Evolutionary conservation across 1,139 yeast species (phyloP).

Genomic region (Nakaseomyces nivariensis): DNA sequence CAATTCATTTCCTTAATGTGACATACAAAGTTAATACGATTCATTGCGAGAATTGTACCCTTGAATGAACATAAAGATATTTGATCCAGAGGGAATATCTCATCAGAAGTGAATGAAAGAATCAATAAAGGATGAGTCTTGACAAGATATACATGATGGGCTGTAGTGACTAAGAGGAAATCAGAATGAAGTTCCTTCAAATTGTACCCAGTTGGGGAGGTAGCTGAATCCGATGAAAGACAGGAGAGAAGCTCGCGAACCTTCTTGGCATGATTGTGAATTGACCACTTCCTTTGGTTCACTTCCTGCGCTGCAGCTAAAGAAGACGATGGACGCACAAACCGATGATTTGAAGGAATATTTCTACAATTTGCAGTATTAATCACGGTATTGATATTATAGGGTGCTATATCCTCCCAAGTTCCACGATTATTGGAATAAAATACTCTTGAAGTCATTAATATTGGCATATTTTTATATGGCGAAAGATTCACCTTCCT

Average conservation of each 20-base stretch:
- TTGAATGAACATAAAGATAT: constrained; percentile 27
- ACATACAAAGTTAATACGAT: constrained; percentile 40
- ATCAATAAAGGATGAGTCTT: constrained; percentile 33
- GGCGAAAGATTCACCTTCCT: neutral
- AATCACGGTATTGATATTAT: neutral
- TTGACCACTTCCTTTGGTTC: constrained; percentile 11
- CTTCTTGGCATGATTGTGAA: constrained; percentile 17
- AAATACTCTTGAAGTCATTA: neutral
- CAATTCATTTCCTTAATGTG: constrained; percentile 46
- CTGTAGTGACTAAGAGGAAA: constrained; percentile 18
- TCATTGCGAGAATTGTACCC: constrained; percentile 31
- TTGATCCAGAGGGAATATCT: constrained; percentile 32
- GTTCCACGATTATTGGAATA: neutral
- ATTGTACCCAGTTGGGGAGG: constrained; percentile 12
- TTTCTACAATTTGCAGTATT: neutral
- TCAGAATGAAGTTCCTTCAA: constrained; percentile 12
- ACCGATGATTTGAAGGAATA: neutral
- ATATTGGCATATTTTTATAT: neutral
- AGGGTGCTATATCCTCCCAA: constrained; percentile 1
- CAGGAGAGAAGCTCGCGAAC: constrained; percentile 7
- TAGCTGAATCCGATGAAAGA: constrained; percentile 7
- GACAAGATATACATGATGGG: constrained; percentile 10
- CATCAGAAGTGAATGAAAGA: constrained; percentile 34
- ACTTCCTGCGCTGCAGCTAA: neutral
- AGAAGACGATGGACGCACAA: constrained; percentile 1